Evolutionary conservation across 2,329 filamentous ascomycete species (phyloP).

Genomic region (Diaporthe australafricana): DNA sequence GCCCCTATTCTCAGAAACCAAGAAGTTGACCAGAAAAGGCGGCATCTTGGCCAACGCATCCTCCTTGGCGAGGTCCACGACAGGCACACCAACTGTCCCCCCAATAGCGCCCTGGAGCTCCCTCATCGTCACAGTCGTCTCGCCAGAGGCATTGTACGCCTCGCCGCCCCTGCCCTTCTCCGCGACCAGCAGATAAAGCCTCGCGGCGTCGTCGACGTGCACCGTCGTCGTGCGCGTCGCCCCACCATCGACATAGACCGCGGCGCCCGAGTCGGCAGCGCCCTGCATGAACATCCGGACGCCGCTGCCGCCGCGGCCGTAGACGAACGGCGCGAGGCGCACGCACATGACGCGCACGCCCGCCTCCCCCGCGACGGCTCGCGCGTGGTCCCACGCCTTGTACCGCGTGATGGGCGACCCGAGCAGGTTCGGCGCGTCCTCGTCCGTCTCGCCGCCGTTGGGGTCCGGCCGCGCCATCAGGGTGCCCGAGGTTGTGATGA

Average conservation of each 20-base stretch:
- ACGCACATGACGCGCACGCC: slow-evolving; percentile 51
- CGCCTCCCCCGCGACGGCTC: slow-evolving; percentile 41
- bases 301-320: slow-evolving; percentile 54
- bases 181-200: slow-evolving; percentile 32
- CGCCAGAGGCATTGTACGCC: slow-evolving; percentile 30
- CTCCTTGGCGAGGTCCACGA: slow-evolving; percentile 41
- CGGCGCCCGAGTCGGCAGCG: slow-evolving; percentile 37
- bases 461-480: slow-evolving; percentile 38
- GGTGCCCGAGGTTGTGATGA: slow-evolving; percentile 51
- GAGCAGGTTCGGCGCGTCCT: slow-evolving; percentile 38
- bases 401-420: slow-evolving; percentile 40
- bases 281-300: slow-evolving; percentile 48
- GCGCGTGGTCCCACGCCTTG: slow-evolving; percentile 46
- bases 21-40: slow-evolving; percentile 48
- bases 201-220: slow-evolving; percentile 36
- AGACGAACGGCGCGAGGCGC: slow-evolving; percentile 56
- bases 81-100: slow-evolving; percentile 40
- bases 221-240: slow-evolving; percentile 31
- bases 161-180: slow-evolving; percentile 27
- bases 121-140: slow-evolving; percentile 28
- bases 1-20: slow-evolving; percentile 48
- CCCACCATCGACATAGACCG: slow-evolving; percentile 28
- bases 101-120: slow-evolving; percentile 40
- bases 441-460: slow-evolving; percentile 44
- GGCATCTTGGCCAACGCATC: slow-evolving; percentile 45